These are phyloP conservation scores for Schrenkiella parvula DNA, from an alignment of 345 rosid species.

Conservation along the genomic window DNA sequence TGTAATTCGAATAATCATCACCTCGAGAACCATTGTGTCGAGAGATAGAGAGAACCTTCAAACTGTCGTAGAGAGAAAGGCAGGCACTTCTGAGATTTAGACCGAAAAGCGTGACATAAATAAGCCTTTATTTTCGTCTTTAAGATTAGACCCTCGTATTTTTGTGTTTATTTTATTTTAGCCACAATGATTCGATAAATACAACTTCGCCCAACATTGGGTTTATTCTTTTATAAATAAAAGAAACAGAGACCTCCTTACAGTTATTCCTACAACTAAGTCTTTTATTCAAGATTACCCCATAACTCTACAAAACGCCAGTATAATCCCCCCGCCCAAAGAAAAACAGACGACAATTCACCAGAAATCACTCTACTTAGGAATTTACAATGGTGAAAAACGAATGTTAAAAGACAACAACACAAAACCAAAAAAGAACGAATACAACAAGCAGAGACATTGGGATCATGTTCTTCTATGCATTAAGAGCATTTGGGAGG, in stretches of 20 bases:
- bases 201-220: neutral
- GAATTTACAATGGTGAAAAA: conserved; percentile 27
- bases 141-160: neutral
- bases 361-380: conserved; percentile 11
- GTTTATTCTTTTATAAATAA: neutral
- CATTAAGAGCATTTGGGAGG: conserved; percentile 36
- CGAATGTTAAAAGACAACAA: neutral
- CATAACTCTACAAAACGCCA: conserved; percentile 1
- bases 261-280: neutral
- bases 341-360: neutral
- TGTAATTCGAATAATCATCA: conserved; percentile 18
- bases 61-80: conserved; percentile 27
- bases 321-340: conserved; percentile 12
- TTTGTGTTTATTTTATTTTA: neutral
- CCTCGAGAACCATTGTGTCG: conserved; percentile 71
- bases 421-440: neutral
- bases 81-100: conserved; percentile 14
- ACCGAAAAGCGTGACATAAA: conserved; percentile 3
- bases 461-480: conserved; percentile 28
- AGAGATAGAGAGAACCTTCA: conserved; percentile 8
- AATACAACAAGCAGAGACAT: conserved; percentile 7
- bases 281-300: conserved; percentile 1
- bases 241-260: neutral
- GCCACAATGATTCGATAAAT: neutral
- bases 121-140: neutral